These are phyloP conservation scores for Byssoonygena ceratinophila DNA, from an alignment of 2,329 filamentous ascomycete species.

Conservation along the genomic window DNA sequence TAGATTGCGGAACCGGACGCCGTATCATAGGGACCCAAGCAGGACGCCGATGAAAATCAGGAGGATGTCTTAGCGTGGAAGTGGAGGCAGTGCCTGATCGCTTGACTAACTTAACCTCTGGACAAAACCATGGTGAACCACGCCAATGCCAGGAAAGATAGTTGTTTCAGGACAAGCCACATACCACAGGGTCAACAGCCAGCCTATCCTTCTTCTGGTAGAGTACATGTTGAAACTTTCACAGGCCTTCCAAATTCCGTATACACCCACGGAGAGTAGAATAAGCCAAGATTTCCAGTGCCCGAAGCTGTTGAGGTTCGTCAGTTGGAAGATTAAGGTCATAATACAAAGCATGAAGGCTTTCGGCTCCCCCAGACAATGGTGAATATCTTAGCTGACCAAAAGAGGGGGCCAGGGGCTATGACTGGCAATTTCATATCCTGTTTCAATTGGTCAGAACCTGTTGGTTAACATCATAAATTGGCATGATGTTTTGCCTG, in stretches of 20 bases:
- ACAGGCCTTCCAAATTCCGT: background rate
- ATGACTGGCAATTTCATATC: background rate
- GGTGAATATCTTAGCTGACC: constrained; percentile 3
- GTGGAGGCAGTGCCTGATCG: constrained; percentile 13
- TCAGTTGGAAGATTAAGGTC: background rate
- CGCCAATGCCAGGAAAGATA: constrained; percentile 2
- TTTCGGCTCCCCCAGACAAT: constrained; percentile 4
- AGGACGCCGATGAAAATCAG: constrained; percentile 11
- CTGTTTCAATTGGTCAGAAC: background rate
- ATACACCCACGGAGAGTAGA: background rate
- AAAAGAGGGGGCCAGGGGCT: background rate
- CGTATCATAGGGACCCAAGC: constrained; percentile 14
- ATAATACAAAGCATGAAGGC: constrained; percentile 5
- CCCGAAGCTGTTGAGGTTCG: background rate
- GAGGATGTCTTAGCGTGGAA: constrained; percentile 14
- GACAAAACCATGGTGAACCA: constrained; percentile 12
- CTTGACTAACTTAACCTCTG: constrained; percentile 13
- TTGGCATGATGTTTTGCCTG: too few species aligned
- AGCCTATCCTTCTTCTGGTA: background rate
- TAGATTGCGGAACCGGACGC: constrained; percentile 6
- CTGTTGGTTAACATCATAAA: background rate
- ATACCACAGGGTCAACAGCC: background rate
- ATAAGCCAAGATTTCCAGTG: constrained; percentile 6
- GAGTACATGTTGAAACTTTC: background rate
- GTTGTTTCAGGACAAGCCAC: constrained; percentile 12